Percentiles rank a stretch among this genome's conserved stretches.
Evolutionary conservation across 768 basidiomycete genomes (phyloP).

Genomic region (Scleroderma citrinum): DNA sequence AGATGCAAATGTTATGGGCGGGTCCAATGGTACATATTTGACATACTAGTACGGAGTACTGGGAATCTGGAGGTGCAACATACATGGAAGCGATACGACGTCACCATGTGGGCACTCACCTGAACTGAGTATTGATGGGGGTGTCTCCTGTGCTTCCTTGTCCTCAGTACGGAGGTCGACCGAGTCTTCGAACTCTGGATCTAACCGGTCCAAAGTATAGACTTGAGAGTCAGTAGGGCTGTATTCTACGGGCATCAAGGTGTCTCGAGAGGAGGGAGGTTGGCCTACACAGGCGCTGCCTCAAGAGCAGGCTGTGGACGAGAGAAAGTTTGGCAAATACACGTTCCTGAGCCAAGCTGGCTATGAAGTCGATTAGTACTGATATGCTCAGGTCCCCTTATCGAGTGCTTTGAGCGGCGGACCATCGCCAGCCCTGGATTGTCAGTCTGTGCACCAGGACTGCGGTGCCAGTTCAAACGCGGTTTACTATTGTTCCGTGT

Average conservation of each 20-base stretch:
- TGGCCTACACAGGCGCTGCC: neutral
- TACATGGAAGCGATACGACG: neutral
- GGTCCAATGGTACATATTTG: neutral
- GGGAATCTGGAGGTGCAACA: constrained; percentile 11
- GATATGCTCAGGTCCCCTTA: neutral
- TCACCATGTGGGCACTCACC: constrained; percentile 12
- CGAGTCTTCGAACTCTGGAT: constrained; percentile 4
- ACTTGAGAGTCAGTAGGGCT: constrained; percentile 8
- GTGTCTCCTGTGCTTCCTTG: constrained; percentile 17
- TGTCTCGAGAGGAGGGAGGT: constrained; percentile 1
- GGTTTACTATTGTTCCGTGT: too few species aligned
- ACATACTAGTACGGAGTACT: constrained; percentile 13
- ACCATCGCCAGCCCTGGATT: too few species aligned
- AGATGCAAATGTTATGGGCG: neutral
- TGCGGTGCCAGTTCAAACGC: too few species aligned
- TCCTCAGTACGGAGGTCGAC: constrained; percentile 16
- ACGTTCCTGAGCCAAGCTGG: neutral
- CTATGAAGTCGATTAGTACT: neutral
- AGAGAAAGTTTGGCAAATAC: constrained; percentile 9
- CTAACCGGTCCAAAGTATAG: constrained; percentile 11
- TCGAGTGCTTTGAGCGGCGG: neutral
- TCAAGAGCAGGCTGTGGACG: constrained; percentile 5
- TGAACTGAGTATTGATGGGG: constrained; percentile 10
- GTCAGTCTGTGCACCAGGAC: too few species aligned
- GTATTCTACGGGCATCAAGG: constrained; percentile 17